phyloP scores from a whole-genome alignment of 1,284 basidiomycete species.

The Coniferiporia weirii region DNA sequence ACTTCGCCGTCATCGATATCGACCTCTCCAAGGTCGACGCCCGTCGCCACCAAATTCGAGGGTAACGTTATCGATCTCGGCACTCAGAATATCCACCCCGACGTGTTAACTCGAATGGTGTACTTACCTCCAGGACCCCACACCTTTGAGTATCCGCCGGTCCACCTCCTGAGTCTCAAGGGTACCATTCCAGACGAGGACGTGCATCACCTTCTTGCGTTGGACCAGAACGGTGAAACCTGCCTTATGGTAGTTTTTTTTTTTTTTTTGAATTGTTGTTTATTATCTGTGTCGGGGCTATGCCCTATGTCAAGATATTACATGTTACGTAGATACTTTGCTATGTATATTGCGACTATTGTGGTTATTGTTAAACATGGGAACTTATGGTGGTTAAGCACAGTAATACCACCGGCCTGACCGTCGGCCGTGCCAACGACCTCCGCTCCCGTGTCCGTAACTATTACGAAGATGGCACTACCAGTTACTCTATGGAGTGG shows the following conservation, averaged over 20 bases:
- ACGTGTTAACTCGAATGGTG: conserved; percentile 18
- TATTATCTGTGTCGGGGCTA: too few relatives aligned
- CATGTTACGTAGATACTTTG: too few relatives aligned
- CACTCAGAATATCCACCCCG: conserved; percentile 7
- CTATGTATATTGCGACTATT: too few relatives aligned
- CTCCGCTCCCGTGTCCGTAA: conserved; percentile 28
- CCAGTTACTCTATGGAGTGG: background rate
- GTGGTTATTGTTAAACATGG: too few relatives aligned
- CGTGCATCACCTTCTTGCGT: conserved; percentile 27
- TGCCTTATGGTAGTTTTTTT: conserved; percentile 29
- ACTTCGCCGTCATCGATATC: conserved; percentile 32
- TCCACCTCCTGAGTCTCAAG: conserved; percentile 24
- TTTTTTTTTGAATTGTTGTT: too few relatives aligned
- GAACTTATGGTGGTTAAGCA: too few relatives aligned
- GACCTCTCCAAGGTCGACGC: conserved; percentile 28
- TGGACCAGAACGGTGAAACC: conserved; percentile 26
- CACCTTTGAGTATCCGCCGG: conserved; percentile 22
- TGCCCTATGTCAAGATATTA: too few relatives aligned
- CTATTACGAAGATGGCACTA: conserved; percentile 10
- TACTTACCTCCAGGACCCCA: conserved; percentile 18
- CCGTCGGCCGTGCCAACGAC: conserved; percentile 31
- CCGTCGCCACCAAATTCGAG: conserved; percentile 22
- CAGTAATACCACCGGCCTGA: conserved; percentile 29
- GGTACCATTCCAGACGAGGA: conserved; percentile 25
- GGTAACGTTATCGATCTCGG: conserved; percentile 28